A percentile compares a stretch with the other conserved stretches of the same genome.
Evolutionary conservation across 73 alveolate genomes (phyloP).

Genomic region (Paramecium bursaria): DNA sequence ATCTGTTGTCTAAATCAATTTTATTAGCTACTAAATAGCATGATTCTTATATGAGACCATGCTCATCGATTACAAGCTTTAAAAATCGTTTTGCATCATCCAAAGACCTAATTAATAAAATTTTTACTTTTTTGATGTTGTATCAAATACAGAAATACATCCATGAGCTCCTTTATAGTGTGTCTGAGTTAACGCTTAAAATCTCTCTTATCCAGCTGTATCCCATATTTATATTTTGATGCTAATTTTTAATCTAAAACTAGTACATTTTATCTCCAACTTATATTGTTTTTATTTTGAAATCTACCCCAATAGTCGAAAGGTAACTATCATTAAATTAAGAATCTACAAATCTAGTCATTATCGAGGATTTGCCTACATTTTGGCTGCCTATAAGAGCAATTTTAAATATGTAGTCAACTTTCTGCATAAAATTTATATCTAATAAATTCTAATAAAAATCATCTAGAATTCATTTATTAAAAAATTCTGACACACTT

Average conservation of each 20-base stretch:
- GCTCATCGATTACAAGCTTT: conserved; percentile 42
- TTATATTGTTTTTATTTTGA: conserved; percentile 59
- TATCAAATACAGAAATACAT: conserved; percentile 81
- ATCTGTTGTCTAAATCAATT: conserved; percentile 35
- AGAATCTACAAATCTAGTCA: conserved; percentile 50
- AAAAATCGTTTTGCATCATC: conserved; percentile 47
- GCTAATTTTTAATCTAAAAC: not conserved
- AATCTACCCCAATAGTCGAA: conserved; percentile 70
- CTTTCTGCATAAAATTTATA: too few relatives aligned
- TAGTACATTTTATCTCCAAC: conserved; percentile 23
- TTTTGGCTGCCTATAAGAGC: conserved; percentile 70
- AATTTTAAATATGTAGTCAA: conserved; percentile 68
- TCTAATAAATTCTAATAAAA: too few relatives aligned
- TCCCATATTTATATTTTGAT: conserved; percentile 82
- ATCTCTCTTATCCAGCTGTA: conserved; percentile 88
- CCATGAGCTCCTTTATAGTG: conserved; percentile 88
- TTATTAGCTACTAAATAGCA: conserved; percentile 56
- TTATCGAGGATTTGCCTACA: conserved; percentile 68
- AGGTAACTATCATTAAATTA: conserved; percentile 47
- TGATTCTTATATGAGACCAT: conserved; percentile 40
- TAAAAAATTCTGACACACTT: too few relatives aligned
- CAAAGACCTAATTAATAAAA: conserved; percentile 32
- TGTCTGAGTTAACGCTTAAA: conserved; percentile 80
- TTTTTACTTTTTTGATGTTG: conserved; percentile 62
- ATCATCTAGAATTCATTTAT: too few relatives aligned